These are phyloP conservation scores for Alternaria brassicae DNA, from an alignment of 2,329 filamentous ascomycete species.

Conservation along the genomic window DNA sequence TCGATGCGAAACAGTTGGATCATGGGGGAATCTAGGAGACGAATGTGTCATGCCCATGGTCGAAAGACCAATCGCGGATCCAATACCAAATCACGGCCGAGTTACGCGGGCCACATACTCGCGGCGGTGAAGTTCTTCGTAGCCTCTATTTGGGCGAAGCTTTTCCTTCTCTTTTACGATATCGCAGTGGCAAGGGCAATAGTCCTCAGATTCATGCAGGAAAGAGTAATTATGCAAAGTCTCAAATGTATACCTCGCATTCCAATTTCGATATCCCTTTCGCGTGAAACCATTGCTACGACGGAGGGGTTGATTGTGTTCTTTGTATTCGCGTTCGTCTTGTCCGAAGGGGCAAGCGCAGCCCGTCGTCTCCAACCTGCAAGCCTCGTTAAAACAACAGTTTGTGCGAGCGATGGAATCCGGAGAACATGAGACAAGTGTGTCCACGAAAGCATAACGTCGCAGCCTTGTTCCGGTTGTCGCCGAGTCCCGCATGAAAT, in stretches of 20 bases:
- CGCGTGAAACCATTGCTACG: background rate
- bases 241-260: background rate
- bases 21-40: background rate
- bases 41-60: background rate
- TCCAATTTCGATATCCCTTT: background rate
- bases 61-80: background rate
- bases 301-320: background rate
- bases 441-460: constrained; percentile 4
- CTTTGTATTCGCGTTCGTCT: background rate
- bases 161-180: background rate
- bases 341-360: background rate
- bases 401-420: background rate
- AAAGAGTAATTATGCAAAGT: background rate
- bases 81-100: background rate
- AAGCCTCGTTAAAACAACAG: background rate
- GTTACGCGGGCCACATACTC: background rate
- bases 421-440: constrained; percentile 3
- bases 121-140: background rate
- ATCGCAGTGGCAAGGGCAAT: background rate
- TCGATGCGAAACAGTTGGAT: background rate
- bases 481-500: constrained; percentile 16
- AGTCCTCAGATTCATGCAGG: background rate
- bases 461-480: constrained; percentile 5
- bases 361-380: background rate
- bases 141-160: background rate